Conservation (phyloP, 768 basidiomycete genomes). For the Rhizopogon vinicolor region DNA sequence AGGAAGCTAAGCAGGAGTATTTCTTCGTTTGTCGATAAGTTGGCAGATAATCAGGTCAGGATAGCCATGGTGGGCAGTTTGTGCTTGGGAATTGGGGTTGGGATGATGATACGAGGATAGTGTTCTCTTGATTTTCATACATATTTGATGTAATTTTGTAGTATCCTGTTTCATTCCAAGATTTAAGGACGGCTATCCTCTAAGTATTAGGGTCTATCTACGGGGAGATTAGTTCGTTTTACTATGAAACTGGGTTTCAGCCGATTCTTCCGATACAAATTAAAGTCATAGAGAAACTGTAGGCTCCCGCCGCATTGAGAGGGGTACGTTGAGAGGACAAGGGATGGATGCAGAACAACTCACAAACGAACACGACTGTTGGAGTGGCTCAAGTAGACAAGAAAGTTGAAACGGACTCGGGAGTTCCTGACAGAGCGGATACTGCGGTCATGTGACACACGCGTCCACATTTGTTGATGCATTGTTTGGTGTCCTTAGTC, state of each 20-base stretch:
- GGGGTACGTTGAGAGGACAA: too few species aligned
- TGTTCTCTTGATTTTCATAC: not conserved
- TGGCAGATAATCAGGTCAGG: constrained; percentile 25
- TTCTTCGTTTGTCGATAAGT: constrained; percentile 17
- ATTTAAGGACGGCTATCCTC: too few species aligned
- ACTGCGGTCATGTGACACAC: constrained; percentile 22
- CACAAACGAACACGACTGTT: too few species aligned
- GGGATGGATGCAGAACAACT: too few species aligned
- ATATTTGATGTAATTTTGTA: not conserved
- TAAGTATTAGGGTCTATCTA: too few species aligned
- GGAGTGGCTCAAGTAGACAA: too few species aligned
- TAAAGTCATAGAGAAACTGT: too few species aligned
- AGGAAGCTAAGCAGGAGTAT: constrained; percentile 18
- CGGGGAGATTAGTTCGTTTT: not conserved
- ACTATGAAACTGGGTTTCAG: not conserved
- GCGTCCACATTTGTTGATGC: constrained; percentile 17
- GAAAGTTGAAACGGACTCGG: too few species aligned
- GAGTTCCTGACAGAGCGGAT: too few species aligned
- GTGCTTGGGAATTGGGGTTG: constrained; percentile 41
- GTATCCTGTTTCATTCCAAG: not conserved
- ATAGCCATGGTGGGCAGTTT: constrained; percentile 36
- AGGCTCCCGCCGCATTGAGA: too few species aligned
- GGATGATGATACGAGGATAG: constrained; percentile 23
- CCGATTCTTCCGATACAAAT: too few species aligned
- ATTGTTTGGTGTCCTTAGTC: constrained; percentile 11